phyloP scores from a whole-genome alignment of 2,329 filamentous ascomycete genomes.

The Neurospora crassa region DNA sequence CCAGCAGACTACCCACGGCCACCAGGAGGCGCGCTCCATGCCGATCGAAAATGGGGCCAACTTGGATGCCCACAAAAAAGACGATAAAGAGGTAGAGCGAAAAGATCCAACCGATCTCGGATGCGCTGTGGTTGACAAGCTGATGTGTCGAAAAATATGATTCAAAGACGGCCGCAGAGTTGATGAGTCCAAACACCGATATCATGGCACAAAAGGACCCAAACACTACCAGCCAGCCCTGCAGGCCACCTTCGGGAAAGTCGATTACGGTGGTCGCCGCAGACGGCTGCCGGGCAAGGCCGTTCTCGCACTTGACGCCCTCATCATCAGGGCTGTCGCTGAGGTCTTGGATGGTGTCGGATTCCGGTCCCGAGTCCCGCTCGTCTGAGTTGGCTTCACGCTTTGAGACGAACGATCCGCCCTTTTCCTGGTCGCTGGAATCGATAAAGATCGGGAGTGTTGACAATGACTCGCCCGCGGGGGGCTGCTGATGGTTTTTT shows the following conservation, averaged over 20 bases:
- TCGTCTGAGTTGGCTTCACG: not conserved
- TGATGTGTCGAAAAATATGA: constrained; percentile 67
- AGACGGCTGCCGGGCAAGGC: constrained; percentile 11
- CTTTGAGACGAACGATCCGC: not conserved
- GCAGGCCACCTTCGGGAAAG: constrained; percentile 66
- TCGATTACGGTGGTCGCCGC: constrained; percentile 14
- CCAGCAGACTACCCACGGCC: constrained; percentile 49
- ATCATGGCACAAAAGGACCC: constrained; percentile 65
- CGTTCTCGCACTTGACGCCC: not conserved
- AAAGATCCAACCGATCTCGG: constrained; percentile 78
- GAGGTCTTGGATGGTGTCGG: not conserved
- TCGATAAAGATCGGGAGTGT: not conserved
- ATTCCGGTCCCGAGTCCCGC: not conserved
- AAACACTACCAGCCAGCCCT: constrained; percentile 69
- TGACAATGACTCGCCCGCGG: constrained; percentile 1
- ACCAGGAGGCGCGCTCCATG: constrained; percentile 63
- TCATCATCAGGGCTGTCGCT: not conserved
- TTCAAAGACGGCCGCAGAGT: constrained; percentile 67
- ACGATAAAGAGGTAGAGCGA: constrained; percentile 71
- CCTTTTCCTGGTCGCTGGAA: not conserved
- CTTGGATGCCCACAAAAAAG: constrained; percentile 74
- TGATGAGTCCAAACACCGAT: constrained; percentile 63
- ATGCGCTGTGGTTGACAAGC: constrained; percentile 54
- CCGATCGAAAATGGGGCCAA: constrained; percentile 73
- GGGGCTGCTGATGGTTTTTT: constrained; percentile 22